Evolutionary conservation across 371 early-diverging fungal genomes (phyloP).

Genomic region (Rhizopus delemar): DNA sequence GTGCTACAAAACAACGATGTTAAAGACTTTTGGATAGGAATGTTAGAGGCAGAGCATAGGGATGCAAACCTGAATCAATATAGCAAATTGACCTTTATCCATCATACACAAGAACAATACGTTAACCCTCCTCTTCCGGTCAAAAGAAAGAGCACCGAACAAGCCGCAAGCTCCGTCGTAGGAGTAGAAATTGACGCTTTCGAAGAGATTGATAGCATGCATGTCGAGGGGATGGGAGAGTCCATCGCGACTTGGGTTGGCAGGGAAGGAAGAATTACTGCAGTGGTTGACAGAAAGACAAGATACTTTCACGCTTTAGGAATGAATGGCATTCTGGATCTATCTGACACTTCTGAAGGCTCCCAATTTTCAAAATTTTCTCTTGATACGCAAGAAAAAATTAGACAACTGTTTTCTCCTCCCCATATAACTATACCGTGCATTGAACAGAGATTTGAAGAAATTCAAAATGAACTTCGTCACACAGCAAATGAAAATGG

Average conservation of each 20-base stretch:
- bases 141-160: constrained; percentile 10
- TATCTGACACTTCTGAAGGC: constrained; percentile 9
- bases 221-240: constrained; percentile 8
- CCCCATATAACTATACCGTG: background rate
- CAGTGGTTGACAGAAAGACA: constrained; percentile 12
- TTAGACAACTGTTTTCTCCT: constrained; percentile 9
- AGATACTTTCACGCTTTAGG: constrained; percentile 11
- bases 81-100: constrained; percentile 9
- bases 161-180: constrained; percentile 4
- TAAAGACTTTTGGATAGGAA: too few relatives aligned
- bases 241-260: constrained; percentile 9
- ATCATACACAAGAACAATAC: constrained; percentile 8
- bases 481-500: constrained; percentile 4
- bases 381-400: constrained; percentile 5
- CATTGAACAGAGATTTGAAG: constrained; percentile 7
- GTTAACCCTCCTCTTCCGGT: constrained; percentile 7
- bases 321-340: constrained; percentile 12
- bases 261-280: constrained; percentile 5
- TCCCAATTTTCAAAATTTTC: constrained; percentile 11
- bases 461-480: constrained; percentile 10
- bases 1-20: too few relatives aligned
- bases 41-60: too few relatives aligned
- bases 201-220: constrained; percentile 8
- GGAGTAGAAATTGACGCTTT: constrained; percentile 7
- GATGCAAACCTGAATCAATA: too few relatives aligned